Conservation (phyloP, 2,329 filamentous ascomycete genomes). For the Fusarium penzigii region DNA sequence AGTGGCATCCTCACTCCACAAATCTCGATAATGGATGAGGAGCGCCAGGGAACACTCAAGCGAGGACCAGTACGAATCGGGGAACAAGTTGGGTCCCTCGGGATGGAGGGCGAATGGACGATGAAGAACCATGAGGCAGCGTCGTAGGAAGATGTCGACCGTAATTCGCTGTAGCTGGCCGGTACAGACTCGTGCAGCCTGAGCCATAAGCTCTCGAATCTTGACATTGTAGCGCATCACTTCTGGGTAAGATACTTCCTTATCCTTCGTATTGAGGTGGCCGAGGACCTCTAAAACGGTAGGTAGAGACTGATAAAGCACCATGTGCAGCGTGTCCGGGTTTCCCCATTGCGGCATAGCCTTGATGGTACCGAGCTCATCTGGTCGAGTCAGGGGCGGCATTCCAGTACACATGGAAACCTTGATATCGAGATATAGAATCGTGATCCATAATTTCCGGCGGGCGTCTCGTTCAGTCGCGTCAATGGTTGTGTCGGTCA, state of each 20-base stretch:
- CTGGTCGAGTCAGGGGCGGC: constrained; percentile 35
- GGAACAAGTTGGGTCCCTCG: constrained; percentile 34
- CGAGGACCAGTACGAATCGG: constrained; percentile 40
- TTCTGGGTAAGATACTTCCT: constrained; percentile 35
- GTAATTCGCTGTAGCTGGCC: constrained; percentile 35
- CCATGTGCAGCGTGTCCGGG: constrained; percentile 33
- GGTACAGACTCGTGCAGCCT: constrained; percentile 31
- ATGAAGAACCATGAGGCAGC: constrained; percentile 39
- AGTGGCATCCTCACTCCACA: constrained; percentile 32
- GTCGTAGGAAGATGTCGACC: constrained; percentile 37
- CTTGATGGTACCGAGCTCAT: constrained; percentile 31
- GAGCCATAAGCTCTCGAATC: constrained; percentile 35
- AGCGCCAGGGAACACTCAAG: constrained; percentile 39
- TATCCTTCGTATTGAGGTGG: constrained; percentile 34
- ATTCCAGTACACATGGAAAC: constrained; percentile 38
- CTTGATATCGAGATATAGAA: constrained; percentile 39
- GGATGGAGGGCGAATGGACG: constrained; percentile 37
- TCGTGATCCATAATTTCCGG: constrained; percentile 37
- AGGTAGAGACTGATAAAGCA: constrained; percentile 34
- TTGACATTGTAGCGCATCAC: constrained; percentile 35
- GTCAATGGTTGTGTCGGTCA: constrained; percentile 25
- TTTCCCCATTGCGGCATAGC: constrained; percentile 28
- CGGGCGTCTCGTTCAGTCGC: constrained; percentile 30
- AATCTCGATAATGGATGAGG: constrained; percentile 37
- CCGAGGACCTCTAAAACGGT: constrained; percentile 33